Evolutionary conservation across 352 stramenopile genomes (phyloP).

Genomic region (Pythium sp.): DNA sequence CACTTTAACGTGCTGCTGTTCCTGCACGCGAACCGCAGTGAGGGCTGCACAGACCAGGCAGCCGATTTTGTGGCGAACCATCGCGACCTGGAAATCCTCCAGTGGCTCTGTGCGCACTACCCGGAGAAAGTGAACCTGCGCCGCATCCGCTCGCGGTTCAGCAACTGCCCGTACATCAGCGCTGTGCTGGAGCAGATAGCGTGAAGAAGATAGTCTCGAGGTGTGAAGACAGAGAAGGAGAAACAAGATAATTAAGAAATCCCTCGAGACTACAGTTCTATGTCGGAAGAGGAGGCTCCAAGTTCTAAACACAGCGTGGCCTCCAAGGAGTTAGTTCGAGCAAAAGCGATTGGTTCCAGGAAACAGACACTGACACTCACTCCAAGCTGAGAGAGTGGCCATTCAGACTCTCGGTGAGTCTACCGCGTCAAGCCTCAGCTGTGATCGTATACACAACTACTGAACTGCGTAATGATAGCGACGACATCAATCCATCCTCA

Average conservation of each 20-base stretch:
- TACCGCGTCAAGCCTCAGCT: neutral
- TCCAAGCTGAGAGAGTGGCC: neutral
- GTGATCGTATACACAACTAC: neutral
- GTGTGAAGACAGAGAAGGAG: neutral
- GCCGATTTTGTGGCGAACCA: slow-evolving; percentile 23
- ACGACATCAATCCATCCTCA: neutral
- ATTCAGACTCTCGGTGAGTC: neutral
- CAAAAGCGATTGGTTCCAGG: neutral
- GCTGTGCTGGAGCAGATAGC: slow-evolving; percentile 10
- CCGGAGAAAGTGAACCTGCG: slow-evolving; percentile 17
- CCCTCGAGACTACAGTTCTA: neutral
- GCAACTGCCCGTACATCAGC: slow-evolving; percentile 1
- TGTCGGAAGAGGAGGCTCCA: neutral
- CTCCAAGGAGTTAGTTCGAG: neutral
- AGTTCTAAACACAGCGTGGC: neutral
- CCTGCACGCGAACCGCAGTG: slow-evolving; percentile 16
- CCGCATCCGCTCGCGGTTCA: slow-evolving; percentile 12
- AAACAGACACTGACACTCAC: neutral
- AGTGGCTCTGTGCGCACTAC: slow-evolving; percentile 19
- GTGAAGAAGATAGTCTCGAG: neutral
- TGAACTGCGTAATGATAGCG: neutral
- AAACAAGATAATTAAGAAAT: neutral
- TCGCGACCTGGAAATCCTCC: slow-evolving; percentile 19
- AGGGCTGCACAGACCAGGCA: slow-evolving; percentile 21
- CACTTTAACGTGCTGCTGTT: slow-evolving; percentile 29